These are phyloP conservation scores for Simplicillium sp. DNA, from an alignment of 2,329 filamentous ascomycete species.

Conservation along the genomic window DNA sequence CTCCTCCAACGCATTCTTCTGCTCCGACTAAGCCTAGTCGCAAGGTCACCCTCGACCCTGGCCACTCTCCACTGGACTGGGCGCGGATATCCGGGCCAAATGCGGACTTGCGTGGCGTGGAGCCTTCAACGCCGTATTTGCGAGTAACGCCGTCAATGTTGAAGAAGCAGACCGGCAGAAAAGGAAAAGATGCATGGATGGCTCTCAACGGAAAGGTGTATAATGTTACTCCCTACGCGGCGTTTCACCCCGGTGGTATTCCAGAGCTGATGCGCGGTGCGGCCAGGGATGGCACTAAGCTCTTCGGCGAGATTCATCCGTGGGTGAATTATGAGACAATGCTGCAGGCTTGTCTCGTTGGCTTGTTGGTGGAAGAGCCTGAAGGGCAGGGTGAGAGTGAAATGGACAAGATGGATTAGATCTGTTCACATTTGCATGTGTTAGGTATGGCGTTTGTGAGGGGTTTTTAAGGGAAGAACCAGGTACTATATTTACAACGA, in stretches of 20 bases:
- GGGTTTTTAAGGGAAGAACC: background rate
- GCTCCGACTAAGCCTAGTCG: constrained; percentile 47
- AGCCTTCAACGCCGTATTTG: constrained; percentile 43
- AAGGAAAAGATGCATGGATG: constrained; percentile 83
- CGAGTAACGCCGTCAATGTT: constrained; percentile 78
- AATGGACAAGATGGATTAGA: constrained; percentile 56
- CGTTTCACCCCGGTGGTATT: constrained; percentile 83
- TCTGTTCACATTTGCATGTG: background rate
- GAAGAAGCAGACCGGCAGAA: constrained; percentile 68
- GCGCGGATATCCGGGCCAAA: constrained; percentile 61
- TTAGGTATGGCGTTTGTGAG: background rate
- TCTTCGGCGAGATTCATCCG: constrained; percentile 59
- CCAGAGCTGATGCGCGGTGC: constrained; percentile 60
- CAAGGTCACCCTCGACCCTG: constrained; percentile 77
- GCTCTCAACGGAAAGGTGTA: constrained; percentile 85
- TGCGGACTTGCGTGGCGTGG: constrained; percentile 57
- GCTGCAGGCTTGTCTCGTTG: constrained; percentile 53
- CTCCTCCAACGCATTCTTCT: constrained; percentile 42
- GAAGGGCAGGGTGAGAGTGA: constrained; percentile 26
- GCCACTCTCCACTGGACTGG: constrained; percentile 95
- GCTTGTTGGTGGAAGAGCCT: constrained; percentile 51
- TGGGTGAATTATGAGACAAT: constrained; percentile 69
- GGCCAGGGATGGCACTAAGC: constrained; percentile 49
- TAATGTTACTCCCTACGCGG: constrained; percentile 81
- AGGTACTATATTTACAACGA: background rate